Evolutionary conservation across 441 rosid genomes (phyloP).

Genomic region (Populus hybrid): DNA sequence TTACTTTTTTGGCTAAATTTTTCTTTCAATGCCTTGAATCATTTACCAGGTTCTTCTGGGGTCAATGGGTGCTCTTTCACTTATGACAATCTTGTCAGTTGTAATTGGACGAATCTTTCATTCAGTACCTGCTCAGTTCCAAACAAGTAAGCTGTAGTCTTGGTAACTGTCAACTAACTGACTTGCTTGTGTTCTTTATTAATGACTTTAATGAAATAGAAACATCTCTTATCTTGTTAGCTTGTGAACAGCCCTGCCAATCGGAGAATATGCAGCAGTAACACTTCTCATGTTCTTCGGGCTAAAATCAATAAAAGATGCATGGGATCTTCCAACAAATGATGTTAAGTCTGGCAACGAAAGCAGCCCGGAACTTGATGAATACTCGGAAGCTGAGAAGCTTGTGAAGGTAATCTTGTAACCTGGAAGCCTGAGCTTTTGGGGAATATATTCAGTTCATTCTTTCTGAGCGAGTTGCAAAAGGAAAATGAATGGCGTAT

Average conservation of each 20-base stretch:
- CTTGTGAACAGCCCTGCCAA: conserved; percentile 66
- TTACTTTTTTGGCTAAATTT: neutral
- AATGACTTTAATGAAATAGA: neutral
- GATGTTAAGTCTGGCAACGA: conserved; percentile 49
- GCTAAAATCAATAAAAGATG: conserved; percentile 90
- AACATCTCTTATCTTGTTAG: conserved; percentile 17
- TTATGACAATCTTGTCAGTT: conserved; percentile 88
- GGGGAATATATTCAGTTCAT: neutral
- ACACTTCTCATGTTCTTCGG: conserved; percentile 89
- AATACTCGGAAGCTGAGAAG: conserved; percentile 84
- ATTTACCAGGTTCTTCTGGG: conserved; percentile 88
- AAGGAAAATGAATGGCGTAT: neutral
- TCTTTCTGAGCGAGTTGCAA: neutral
- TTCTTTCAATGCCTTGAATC: conserved; percentile 16
- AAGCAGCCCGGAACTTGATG: conserved; percentile 65
- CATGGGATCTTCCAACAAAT: conserved; percentile 80
- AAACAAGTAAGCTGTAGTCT: conserved; percentile 64
- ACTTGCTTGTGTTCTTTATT: neutral
- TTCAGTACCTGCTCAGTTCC: conserved; percentile 93
- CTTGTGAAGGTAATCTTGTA: conserved; percentile 65
- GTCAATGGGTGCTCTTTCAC: conserved; percentile 94
- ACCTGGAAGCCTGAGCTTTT: neutral
- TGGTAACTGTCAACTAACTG: conserved; percentile 1
- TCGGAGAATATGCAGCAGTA: conserved; percentile 95
- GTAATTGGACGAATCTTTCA: conserved; percentile 81